Evolutionary conservation across 2,329 filamentous ascomycete genomes (phyloP), one percentile per base, ranked within the genome.

Genomic region (Penicillium olsonii): DNA sequence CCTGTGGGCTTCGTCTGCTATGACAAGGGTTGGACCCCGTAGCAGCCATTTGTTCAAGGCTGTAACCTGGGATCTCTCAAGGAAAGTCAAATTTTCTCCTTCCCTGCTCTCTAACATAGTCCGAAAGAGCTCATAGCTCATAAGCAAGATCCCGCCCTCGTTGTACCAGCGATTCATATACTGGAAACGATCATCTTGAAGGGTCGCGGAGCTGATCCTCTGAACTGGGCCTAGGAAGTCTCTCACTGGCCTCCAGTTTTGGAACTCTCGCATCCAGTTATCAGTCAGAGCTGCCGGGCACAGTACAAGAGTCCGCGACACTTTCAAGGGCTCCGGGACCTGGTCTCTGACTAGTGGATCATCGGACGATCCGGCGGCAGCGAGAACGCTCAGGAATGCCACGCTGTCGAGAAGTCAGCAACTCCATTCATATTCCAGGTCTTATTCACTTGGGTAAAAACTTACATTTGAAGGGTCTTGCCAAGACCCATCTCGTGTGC

Each of bases 401-500:
- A 96, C 90, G 5, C 78, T 79, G 50, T 8, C 8, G 14, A 42
- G 27, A 33, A 11, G 42, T 52, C 51, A 55, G 50, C 14, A 11
- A 17, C n/a, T 24, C n/a, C 5, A 3, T 24, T 7, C 14, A 18
- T 3, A 10, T 22, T 2, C 18, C 5, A 11, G 19, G 11, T n/a
- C 7, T 3, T 4, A 33, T n/a, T 8, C 14, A 9, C 27, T 8
- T n/a, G 24, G 2, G 20, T 18, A 14, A 18, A 18, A 29, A 72
- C 75, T 71, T 70, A 79, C 75, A 90, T 83, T 72, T 96, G 91
- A 85, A 95, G 90, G 0, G 91, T 95, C 73, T 96, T 96, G 14
- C 91, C 91, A 2, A 96, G 73, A 1, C 92, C 92, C 91, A 96
- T 96, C 0, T 88, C 90, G 67, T 96, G 91, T 5, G 91, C 88